Evolutionary conservation across 441 rosid species (phyloP).

Genomic region (Kokia cookei): DNA sequence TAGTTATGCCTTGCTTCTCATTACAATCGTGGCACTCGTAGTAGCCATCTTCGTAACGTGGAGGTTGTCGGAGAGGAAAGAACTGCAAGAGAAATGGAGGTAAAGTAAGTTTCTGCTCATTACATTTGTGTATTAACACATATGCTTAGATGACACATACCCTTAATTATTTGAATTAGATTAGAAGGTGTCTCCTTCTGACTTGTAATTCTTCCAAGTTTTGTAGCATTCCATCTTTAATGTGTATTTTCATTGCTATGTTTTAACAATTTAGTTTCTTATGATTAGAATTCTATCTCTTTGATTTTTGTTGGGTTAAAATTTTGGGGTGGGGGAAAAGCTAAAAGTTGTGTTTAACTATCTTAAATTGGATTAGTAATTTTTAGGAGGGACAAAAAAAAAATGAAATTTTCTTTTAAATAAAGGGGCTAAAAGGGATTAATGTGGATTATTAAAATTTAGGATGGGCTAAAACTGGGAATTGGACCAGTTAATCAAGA

Average conservation of each 20-base stretch:
- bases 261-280: neutral
- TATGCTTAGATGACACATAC: neutral
- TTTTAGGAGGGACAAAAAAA: too few species aligned
- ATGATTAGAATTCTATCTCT: neutral
- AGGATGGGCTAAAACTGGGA: too few species aligned
- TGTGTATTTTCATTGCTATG: conserved; percentile 1
- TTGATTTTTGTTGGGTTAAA: too few species aligned
- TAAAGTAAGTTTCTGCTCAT: conserved; percentile 21
- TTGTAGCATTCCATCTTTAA: conserved; percentile 8
- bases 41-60: conserved; percentile 92
- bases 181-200: conserved; percentile 1
- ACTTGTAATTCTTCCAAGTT: conserved; percentile 16
- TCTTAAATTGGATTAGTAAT: too few species aligned
- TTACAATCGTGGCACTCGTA: conserved; percentile 80
- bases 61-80: conserved; percentile 90
- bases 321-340: too few species aligned
- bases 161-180: conserved; percentile 5
- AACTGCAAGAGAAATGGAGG: conserved; percentile 89
- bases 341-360: too few species aligned
- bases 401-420: too few species aligned
- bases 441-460: too few species aligned
- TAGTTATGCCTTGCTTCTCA: conserved; percentile 86
- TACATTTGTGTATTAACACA: conserved; percentile 2
- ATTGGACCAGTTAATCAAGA: too few species aligned
- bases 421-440: too few species aligned